Evolutionary conservation across 176 grass and related monocot species (phyloP).

Genomic region (Chloris gayana): DNA sequence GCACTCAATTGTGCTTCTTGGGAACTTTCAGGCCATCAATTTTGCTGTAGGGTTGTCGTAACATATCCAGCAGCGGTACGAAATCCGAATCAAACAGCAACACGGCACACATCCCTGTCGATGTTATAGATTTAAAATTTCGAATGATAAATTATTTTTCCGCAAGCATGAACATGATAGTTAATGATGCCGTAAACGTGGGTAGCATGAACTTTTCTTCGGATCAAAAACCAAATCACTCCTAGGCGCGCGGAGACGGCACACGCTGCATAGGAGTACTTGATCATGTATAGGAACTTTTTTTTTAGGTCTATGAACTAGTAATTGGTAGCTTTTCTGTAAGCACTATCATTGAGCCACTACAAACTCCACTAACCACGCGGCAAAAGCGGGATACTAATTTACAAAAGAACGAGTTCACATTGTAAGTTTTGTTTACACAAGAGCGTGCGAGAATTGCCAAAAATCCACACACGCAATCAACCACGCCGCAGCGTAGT

Average conservation of each 20-base stretch:
- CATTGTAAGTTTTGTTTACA: not conserved
- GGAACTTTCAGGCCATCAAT: too few relatives aligned
- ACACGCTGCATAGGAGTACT: not conserved
- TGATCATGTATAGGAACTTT: too few relatives aligned
- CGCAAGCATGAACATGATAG: too few relatives aligned
- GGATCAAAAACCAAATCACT: not conserved
- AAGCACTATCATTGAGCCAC: not conserved
- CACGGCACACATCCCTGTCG: not conserved
- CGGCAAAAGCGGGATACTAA: not conserved
- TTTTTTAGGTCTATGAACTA: too few relatives aligned
- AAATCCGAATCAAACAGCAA: too few relatives aligned
- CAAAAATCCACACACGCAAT: not conserved
- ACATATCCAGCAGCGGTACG: too few relatives aligned
- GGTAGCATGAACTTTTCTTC: not conserved
- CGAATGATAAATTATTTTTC: not conserved
- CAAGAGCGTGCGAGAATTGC: conserved; percentile 7
- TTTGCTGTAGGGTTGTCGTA: too few relatives aligned
- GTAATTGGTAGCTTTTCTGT: not conserved
- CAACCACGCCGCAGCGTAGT: not conserved
- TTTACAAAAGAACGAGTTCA: conserved; percentile 10
- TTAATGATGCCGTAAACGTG: not conserved
- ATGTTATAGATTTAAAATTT: not conserved
- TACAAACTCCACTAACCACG: conserved; percentile 11
- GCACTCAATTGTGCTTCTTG: too few relatives aligned
- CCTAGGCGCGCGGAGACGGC: not conserved